These are phyloP conservation scores for Calonectria pauciramosa DNA, from an alignment of 2,329 filamentous ascomycete genomes.

Conservation along the genomic window DNA sequence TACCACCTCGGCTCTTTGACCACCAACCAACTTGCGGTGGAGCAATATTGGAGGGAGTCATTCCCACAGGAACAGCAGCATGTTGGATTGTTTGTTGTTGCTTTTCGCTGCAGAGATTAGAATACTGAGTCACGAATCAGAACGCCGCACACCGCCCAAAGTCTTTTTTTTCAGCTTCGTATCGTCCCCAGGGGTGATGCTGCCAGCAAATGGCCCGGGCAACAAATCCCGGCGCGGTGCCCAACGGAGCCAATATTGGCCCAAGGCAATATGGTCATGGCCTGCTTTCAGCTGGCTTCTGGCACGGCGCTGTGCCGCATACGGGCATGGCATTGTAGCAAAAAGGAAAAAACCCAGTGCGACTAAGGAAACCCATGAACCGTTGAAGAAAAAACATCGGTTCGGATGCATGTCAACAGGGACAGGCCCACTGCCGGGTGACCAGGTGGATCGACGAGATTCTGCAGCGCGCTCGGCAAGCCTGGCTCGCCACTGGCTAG, in stretches of 20 bases:
- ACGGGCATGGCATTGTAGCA: not conserved
- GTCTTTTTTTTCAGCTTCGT: not conserved
- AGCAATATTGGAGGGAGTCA: not conserved
- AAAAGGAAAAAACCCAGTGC: not conserved
- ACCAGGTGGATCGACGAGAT: not conserved
- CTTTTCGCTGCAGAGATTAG: not conserved
- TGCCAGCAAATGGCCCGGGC: not conserved
- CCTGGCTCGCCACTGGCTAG: slow-evolving; percentile 7
- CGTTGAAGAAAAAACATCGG: not conserved
- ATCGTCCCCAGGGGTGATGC: not conserved
- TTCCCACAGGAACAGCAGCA: not conserved
- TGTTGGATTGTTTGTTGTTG: not conserved
- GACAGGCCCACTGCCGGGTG: not conserved
- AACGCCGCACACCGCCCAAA: not conserved
- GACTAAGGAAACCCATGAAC: not conserved
- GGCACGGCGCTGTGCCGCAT: slow-evolving; percentile 3
- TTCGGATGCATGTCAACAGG: slow-evolving; percentile 2
- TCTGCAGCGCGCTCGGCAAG: not conserved
- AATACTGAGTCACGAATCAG: not conserved
- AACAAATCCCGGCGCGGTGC: not conserved
- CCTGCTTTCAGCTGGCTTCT: not conserved
- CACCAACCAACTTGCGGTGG: not conserved
- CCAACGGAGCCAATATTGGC: not conserved
- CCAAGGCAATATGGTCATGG: not conserved
- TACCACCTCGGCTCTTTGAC: not conserved